phyloP scores from a whole-genome alignment of 2,329 filamentous ascomycete species.

The Aplosporella prunicola region DNA sequence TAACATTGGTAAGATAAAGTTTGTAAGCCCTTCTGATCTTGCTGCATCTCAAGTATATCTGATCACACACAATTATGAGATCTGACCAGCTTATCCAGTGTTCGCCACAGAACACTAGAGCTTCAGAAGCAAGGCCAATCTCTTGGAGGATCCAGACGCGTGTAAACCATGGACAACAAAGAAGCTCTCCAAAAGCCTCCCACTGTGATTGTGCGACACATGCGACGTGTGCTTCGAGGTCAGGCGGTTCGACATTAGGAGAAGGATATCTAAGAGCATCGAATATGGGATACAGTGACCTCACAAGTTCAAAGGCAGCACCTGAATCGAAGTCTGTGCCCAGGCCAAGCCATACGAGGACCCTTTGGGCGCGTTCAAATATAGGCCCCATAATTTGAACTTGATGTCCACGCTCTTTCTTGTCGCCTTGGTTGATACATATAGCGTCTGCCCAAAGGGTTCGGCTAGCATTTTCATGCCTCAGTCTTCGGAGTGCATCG shows the following conservation, averaged over 20 bases:
- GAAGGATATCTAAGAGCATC: too few relatives aligned
- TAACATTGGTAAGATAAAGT: too few relatives aligned
- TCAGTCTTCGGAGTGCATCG: slow-evolving; percentile 3
- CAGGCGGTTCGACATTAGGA: too few relatives aligned
- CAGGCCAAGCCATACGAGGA: slow-evolving; percentile 6
- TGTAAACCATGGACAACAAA: background rate
- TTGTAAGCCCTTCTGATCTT: too few relatives aligned
- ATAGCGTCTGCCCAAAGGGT: slow-evolving; percentile 12
- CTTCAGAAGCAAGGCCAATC: background rate
- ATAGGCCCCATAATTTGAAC: slow-evolving; percentile 9
- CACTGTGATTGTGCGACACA: too few relatives aligned
- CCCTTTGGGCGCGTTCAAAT: slow-evolving; percentile 1
- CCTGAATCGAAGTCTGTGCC: background rate
- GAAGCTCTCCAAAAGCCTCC: too few relatives aligned
- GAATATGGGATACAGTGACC: too few relatives aligned
- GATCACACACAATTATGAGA: background rate
- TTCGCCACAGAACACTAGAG: background rate
- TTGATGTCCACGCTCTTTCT: slow-evolving; percentile 8
- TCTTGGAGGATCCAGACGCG: slow-evolving; percentile 4
- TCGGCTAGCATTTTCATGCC: background rate
- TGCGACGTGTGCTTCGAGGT: too few relatives aligned
- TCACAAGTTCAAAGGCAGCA: background rate
- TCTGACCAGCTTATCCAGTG: background rate
- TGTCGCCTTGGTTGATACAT: slow-evolving; percentile 12
- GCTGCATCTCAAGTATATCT: too few relatives aligned